Evolutionary conservation across 192 early-diverging fungal genomes (phyloP).

Genomic region (Entophlyctis luteolus): DNA sequence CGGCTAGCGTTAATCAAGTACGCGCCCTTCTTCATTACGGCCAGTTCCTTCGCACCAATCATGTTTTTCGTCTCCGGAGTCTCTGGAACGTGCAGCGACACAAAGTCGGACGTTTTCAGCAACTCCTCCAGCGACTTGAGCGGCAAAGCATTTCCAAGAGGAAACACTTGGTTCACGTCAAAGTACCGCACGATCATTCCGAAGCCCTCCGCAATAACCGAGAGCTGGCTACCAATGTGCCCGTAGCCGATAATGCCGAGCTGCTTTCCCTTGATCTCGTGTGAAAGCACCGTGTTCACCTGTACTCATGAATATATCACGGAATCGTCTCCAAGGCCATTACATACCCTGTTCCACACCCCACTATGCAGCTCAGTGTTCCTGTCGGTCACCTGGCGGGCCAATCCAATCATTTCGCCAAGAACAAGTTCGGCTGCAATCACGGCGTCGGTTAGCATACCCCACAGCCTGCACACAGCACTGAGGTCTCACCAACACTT

Average conservation of each 20-base stretch:
- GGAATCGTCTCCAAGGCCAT: no score
- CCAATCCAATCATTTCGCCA: constrained; percentile 84
- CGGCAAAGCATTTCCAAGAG: constrained; percentile 76
- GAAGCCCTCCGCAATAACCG: constrained; percentile 91
- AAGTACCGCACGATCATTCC: constrained; percentile 94
- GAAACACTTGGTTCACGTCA: constrained; percentile 72
- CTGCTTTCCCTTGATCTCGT: constrained; percentile 93
- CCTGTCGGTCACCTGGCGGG: constrained; percentile 89
- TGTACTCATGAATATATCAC: no score
- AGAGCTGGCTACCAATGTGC: constrained; percentile 96
- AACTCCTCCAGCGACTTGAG: constrained; percentile 74
- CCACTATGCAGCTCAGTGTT: constrained; percentile 91
- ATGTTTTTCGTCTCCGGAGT: constrained; percentile 96
- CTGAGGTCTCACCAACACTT: constrained; percentile 55
- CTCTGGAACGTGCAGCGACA: constrained; percentile 95
- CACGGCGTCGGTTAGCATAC: no score
- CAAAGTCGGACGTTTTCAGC: constrained; percentile 77
- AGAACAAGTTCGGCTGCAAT: constrained; percentile 84
- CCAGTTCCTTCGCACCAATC: constrained; percentile 85
- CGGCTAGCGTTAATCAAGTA: constrained; percentile 95
- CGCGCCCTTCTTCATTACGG: constrained; percentile 87
- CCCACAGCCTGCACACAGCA: no score
- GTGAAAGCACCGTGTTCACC: no score
- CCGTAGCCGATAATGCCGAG: constrained; percentile 97
- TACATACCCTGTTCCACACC: constrained; percentile 94